Percentiles rank a stretch among this genome's conserved stretches.
Evolutionary conservation across 129 eudicot genomes (phyloP).

Genomic region (Centella asiatica): DNA sequence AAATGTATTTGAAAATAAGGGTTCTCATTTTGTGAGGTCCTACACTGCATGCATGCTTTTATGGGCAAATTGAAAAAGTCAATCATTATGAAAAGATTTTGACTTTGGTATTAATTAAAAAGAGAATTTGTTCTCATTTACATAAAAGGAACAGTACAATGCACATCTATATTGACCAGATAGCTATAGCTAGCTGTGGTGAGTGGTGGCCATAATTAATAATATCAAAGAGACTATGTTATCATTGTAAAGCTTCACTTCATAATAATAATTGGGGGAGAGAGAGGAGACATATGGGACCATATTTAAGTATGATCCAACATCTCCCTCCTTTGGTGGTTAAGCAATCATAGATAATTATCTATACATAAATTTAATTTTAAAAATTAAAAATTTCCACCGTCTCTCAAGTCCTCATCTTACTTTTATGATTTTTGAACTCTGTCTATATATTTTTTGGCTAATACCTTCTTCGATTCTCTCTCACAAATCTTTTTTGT

Average conservation of each 20-base stretch:
- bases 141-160: neutral
- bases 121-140: slow-evolving; percentile 16
- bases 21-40: neutral
- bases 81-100: neutral
- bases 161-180: too few species aligned
- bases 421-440: neutral
- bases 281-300: slow-evolving; percentile 21
- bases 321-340: slow-evolving; percentile 25
- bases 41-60: neutral
- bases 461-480: too few species aligned
- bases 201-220: slow-evolving; percentile 13
- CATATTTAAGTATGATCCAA: slow-evolving; percentile 10
- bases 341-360: slow-evolving; percentile 21
- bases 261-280: slow-evolving; percentile 14
- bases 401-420: neutral
- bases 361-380: neutral
- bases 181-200: slow-evolving; percentile 26
- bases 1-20: neutral
- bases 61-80: neutral
- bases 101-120: neutral
- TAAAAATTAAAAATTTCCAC: neutral
- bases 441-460: neutral
- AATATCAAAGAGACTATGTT: slow-evolving; percentile 16
- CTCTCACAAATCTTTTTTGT: too few species aligned
- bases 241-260: slow-evolving; percentile 16